Percentiles rank a stretch among this genome's conserved stretches.
phyloP scores from a whole-genome alignment of 1,284 basidiomycete species.

The Sanghuangporus baumii region DNA sequence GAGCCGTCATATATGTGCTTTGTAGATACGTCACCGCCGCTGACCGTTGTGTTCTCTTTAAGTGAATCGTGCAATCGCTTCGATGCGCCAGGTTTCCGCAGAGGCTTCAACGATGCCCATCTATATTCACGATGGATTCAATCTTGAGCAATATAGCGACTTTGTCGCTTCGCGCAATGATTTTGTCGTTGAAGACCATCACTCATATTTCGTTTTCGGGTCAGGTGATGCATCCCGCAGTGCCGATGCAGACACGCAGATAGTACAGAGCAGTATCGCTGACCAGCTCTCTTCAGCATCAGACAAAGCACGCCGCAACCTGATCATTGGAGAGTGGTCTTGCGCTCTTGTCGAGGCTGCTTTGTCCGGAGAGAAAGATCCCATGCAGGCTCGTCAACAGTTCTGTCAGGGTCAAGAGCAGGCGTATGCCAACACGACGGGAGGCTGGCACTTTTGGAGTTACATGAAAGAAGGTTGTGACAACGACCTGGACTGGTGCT shows the following conservation, averaged over 20 bases:
- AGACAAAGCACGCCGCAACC: constrained; percentile 43
- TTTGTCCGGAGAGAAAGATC: constrained; percentile 42
- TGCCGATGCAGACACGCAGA: constrained; percentile 43
- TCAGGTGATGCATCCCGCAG: constrained; percentile 39
- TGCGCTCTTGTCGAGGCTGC: constrained; percentile 62
- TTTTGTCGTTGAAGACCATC: constrained; percentile 74
- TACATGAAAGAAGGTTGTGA: constrained; percentile 59
- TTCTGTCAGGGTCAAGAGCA: constrained; percentile 64
- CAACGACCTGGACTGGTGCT: constrained; percentile 62
- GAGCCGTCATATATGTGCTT: constrained; percentile 20
- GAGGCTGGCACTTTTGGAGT: constrained; percentile 75
- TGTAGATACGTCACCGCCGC: neutral
- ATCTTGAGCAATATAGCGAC: constrained; percentile 49
- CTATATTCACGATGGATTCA: constrained; percentile 74
- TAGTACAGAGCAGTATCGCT: constrained; percentile 40
- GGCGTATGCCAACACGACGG: constrained; percentile 52
- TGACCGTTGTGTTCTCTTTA: constrained; percentile 1
- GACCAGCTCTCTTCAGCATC: constrained; percentile 36
- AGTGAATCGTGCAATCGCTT: constrained; percentile 49
- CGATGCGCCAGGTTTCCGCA: constrained; percentile 45
- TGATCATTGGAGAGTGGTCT: constrained; percentile 70
- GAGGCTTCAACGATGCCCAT: constrained; percentile 51
- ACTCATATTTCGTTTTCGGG: constrained; percentile 70
- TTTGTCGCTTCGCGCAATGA: constrained; percentile 54
- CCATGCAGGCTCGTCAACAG: constrained; percentile 38